These are phyloP conservation scores for Cyclotella sp. DNA, from an alignment of 108 stramenopile species.

Conservation along the genomic window DNA sequence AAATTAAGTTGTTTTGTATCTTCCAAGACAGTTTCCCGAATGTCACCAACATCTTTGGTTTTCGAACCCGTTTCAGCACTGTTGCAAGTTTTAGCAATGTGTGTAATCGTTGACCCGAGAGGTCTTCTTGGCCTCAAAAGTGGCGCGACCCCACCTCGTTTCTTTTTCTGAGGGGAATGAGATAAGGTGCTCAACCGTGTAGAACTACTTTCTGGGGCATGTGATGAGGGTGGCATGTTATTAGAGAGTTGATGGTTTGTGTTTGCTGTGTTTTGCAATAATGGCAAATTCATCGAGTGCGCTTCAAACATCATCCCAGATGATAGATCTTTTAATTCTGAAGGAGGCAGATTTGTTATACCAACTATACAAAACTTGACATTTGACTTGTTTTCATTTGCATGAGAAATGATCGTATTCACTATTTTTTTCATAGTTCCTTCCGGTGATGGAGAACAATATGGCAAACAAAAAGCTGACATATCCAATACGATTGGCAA, in stretches of 20 bases:
- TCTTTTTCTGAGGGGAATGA: constrained; percentile 2
- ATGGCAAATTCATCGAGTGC: background rate
- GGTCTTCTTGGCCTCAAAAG: constrained; percentile 30
- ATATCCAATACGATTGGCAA: constrained; percentile 34
- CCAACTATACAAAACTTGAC: constrained; percentile 11
- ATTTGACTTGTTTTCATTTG: background rate
- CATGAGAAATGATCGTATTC: constrained; percentile 17
- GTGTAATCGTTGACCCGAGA: constrained; percentile 2
- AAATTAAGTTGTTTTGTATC: background rate
- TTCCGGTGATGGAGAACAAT: constrained; percentile 3
- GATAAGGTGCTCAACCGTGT: background rate
- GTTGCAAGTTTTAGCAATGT: background rate
- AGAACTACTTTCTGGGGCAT: background rate
- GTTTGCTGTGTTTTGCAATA: background rate
- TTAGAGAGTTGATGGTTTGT: background rate
- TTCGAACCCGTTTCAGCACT: background rate
- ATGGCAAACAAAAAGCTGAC: constrained; percentile 35
- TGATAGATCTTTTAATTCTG: background rate
- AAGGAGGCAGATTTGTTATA: constrained; percentile 20
- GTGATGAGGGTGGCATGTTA: background rate
- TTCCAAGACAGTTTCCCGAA: background rate
- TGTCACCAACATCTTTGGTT: background rate
- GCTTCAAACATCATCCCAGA: constrained; percentile 5
- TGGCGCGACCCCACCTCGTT: constrained; percentile 27
- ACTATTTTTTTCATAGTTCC: constrained; percentile 22